Evolutionary conservation across 2,329 filamentous ascomycete genomes (phyloP).

Genomic region (Fusarium chuoi): DNA sequence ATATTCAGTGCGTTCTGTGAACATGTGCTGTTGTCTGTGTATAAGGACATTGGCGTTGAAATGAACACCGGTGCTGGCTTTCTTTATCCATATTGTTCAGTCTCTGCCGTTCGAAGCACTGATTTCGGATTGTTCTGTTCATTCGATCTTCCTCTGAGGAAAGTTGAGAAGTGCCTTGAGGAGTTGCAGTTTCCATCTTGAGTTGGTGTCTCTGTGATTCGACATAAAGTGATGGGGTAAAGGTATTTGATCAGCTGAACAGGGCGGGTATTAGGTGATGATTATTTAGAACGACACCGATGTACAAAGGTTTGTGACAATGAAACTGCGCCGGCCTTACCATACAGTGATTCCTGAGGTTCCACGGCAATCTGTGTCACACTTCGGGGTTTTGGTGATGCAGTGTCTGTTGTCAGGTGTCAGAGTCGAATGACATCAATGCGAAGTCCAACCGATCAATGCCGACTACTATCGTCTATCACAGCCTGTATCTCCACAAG

Average conservation of each 20-base stretch:
- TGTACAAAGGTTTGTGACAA: too few species aligned
- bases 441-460: accelerated
- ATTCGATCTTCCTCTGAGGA: too few species aligned
- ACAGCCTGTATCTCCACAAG: too few species aligned
- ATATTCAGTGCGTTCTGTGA: neutral
- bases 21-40: accelerated
- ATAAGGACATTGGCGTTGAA: neutral
- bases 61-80: neutral
- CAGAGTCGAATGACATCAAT: accelerated
- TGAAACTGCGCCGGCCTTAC: too few species aligned
- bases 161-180: neutral
- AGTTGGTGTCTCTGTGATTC: neutral
- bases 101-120: neutral
- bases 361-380: too few species aligned
- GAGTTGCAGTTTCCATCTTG: neutral
- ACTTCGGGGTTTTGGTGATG: neutral
- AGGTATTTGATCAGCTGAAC: too few species aligned
- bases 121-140: too few species aligned
- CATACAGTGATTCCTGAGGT: too few species aligned
- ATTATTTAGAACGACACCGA: neutral
- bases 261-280: accelerated
- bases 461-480: neutral
- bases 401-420: neutral
- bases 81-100: too few species aligned
- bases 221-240: neutral